Percentiles rank a stretch among this genome's conserved stretches.
phyloP scores from a whole-genome alignment of 768 basidiomycete species.

The Xerocomellus chrysenteron region DNA sequence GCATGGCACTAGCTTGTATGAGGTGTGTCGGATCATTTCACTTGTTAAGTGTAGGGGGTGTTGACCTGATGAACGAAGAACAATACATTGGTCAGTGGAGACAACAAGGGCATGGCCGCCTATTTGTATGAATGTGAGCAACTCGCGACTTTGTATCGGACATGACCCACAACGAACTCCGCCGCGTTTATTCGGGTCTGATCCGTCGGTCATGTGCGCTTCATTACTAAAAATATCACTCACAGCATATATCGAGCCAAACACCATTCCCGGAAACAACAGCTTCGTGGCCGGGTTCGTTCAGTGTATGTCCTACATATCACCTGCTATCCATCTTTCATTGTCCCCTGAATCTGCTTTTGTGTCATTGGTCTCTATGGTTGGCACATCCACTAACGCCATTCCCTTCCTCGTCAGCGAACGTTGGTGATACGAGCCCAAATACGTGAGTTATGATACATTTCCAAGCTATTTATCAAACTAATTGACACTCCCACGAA shows the following conservation, averaged over 20 bases:
- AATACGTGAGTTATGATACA: constrained; percentile 57
- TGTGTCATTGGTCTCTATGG: background rate
- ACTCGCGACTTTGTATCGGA: background rate
- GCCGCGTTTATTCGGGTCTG: background rate
- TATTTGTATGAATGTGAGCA: constrained; percentile 68
- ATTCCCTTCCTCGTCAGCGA: constrained; percentile 43
- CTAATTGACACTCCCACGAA: background rate
- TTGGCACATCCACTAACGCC: background rate
- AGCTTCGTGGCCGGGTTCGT: constrained; percentile 75
- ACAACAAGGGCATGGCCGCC: constrained; percentile 88
- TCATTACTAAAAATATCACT: background rate
- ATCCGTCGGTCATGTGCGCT: background rate
- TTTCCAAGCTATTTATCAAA: background rate
- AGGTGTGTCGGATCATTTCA: constrained; percentile 38
- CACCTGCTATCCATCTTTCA: background rate
- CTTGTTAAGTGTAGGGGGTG: background rate
- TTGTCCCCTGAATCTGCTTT: background rate
- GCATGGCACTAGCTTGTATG: constrained; percentile 78
- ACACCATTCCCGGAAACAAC: constrained; percentile 62
- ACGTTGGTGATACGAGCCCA: constrained; percentile 77
- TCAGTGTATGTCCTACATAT: constrained; percentile 51
- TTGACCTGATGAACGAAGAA: constrained; percentile 45
- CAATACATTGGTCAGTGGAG: constrained; percentile 76
- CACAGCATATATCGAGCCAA: constrained; percentile 61
- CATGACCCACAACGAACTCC: background rate